phyloP scores from a whole-genome alignment of 352 stramenopile genomes.

The Phytophthora meadii region DNA sequence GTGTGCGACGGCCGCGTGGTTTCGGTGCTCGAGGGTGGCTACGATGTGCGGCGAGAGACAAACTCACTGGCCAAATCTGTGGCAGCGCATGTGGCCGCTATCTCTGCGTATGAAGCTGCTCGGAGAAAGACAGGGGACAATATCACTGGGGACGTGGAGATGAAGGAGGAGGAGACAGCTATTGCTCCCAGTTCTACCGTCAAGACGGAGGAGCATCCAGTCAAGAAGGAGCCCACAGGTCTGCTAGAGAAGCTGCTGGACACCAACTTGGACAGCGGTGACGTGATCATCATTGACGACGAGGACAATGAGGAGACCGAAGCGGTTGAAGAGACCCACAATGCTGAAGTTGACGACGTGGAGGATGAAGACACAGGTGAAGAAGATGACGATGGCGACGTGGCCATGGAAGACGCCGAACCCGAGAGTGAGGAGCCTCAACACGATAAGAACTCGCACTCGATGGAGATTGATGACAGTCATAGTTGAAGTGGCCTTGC shows the following conservation, averaged over 20 bases:
- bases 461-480: conserved; percentile 38
- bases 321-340: conserved; percentile 10
- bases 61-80: conserved; percentile 87
- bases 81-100: conserved; percentile 76
- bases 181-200: conserved; percentile 8
- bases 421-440: conserved; percentile 13
- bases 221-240: conserved; percentile 44
- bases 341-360: conserved; percentile 31
- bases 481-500: conserved; percentile 38
- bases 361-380: conserved; percentile 44
- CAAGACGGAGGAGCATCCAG: conserved; percentile 20
- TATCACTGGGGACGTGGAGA: conserved; percentile 30
- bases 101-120: conserved; percentile 67
- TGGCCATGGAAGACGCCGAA: conserved; percentile 24
- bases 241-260: conserved; percentile 60
- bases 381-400: conserved; percentile 35
- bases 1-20: conserved; percentile 84
- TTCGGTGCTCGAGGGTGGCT: conserved; percentile 88
- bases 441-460: conserved; percentile 28
- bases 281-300: conserved; percentile 70
- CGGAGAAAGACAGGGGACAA: conserved; percentile 23
- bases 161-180: conserved; percentile 35
- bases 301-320: conserved; percentile 46
- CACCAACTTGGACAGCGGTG: conserved; percentile 51
- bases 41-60: conserved; percentile 82